Evolutionary conservation across 768 basidiomycete genomes (phyloP).

Genomic region (Kwoniella dendrophila): DNA sequence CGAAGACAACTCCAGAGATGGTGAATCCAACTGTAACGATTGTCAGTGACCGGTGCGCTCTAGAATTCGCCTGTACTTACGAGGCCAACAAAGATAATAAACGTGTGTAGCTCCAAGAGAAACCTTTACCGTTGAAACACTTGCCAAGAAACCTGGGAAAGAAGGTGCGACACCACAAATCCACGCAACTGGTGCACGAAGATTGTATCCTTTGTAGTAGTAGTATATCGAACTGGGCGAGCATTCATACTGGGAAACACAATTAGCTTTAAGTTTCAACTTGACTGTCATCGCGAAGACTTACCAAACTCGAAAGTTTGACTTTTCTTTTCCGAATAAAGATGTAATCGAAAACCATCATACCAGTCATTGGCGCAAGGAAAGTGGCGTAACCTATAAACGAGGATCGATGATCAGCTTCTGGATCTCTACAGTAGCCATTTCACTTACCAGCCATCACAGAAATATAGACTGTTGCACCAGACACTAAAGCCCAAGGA

Average conservation of each 20-base stretch:
- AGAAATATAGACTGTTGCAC: slow-evolving; percentile 41
- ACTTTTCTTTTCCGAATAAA: slow-evolving; percentile 33
- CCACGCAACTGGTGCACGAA: slow-evolving; percentile 40
- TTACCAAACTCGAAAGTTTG: slow-evolving; percentile 28
- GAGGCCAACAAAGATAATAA: slow-evolving; percentile 29
- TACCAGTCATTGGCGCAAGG: slow-evolving; percentile 40
- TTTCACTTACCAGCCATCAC: slow-evolving; percentile 24
- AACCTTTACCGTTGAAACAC: slow-evolving; percentile 23
- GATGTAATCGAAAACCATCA: slow-evolving; percentile 42
- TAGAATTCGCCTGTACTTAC: slow-evolving; percentile 11
- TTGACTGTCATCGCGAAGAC: neutral
- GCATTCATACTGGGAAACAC: slow-evolving; percentile 26
- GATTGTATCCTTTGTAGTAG: slow-evolving; percentile 33
- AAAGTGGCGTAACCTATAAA: slow-evolving; percentile 34
- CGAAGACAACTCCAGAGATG: slow-evolving; percentile 32
- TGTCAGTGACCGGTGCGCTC: neutral
- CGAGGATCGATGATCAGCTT: neutral
- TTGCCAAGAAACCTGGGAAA: slow-evolving; percentile 45
- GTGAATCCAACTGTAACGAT: slow-evolving; percentile 25
- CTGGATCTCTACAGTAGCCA: neutral
- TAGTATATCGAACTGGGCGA: slow-evolving; percentile 30
- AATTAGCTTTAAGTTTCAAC: neutral
- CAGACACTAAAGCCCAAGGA: slow-evolving; percentile 40
- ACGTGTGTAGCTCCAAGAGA: slow-evolving; percentile 17
- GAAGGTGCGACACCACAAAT: slow-evolving; percentile 34